Percentiles rank a stretch among this genome's conserved stretches.
These are phyloP conservation scores for Eutrema yunnanense DNA, from an alignment of 345 rosid species.

Conservation along the genomic window DNA sequence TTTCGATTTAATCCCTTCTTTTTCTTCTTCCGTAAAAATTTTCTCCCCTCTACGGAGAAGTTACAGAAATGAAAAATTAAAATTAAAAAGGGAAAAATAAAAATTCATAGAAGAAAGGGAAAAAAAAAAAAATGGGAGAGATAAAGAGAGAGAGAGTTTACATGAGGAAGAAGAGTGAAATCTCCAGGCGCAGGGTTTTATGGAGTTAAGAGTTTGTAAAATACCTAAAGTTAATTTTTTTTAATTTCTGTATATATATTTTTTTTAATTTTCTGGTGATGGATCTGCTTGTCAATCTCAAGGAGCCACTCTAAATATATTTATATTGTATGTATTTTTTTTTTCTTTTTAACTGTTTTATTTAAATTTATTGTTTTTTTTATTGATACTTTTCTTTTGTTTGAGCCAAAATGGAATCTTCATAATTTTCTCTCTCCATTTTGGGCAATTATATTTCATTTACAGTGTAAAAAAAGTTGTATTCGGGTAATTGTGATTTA, in stretches of 20 bases:
- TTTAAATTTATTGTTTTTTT: slow-evolving; percentile 27
- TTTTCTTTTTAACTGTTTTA: slow-evolving; percentile 2
- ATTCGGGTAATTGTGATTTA: background rate
- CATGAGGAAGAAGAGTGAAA: slow-evolving; percentile 42
- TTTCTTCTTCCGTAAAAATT: background rate
- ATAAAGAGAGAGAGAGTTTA: slow-evolving; percentile 27
- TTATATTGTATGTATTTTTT: background rate
- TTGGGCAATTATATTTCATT: background rate
- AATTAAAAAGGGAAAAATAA: slow-evolving; percentile 9
- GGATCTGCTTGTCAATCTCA: slow-evolving; percentile 77
- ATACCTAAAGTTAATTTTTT: slow-evolving; percentile 9
- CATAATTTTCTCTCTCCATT: slow-evolving; percentile 5
- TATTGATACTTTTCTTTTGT: slow-evolving; percentile 25
- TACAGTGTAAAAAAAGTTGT: background rate
- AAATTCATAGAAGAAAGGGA: slow-evolving; percentile 12
- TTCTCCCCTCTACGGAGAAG: slow-evolving; percentile 27
- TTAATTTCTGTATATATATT: slow-evolving; percentile 3
- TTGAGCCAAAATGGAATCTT: slow-evolving; percentile 19
- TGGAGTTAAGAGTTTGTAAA: slow-evolving; percentile 37
- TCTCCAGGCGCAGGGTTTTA: slow-evolving; percentile 45
- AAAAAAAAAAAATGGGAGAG: background rate
- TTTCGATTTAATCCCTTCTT: background rate
- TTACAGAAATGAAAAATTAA: slow-evolving; percentile 11
- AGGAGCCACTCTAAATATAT: slow-evolving; percentile 35
- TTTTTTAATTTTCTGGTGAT: slow-evolving; percentile 35